Conservation (phyloP, 805 yeast genomes). For the Metschnikowia matae region DNA sequence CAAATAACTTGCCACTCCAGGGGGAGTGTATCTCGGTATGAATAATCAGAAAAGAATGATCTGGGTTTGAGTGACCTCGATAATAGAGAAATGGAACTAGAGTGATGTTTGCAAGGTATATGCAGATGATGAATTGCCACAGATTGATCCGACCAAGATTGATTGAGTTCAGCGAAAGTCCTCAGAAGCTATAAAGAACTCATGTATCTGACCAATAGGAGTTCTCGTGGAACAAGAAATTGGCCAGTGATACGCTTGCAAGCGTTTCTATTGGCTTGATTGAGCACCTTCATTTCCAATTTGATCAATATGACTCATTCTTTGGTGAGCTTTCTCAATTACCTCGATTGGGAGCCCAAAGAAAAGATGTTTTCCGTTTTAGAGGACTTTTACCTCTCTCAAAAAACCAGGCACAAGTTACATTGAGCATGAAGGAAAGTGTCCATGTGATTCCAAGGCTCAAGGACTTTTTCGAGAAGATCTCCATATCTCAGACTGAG, state of each 20-base stretch:
- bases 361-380: constrained; percentile 23
- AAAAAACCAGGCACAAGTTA: neutral
- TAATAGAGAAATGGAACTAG: no score
- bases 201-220: no score
- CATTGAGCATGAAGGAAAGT: neutral
- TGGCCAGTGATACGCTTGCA: constrained; percentile 8
- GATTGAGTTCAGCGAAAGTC: no score
- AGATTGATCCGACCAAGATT: no score
- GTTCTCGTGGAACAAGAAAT: no score
- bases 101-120: no score
- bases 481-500: constrained; percentile 34
- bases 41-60: no score
- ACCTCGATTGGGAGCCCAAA: constrained; percentile 28
- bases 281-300: constrained; percentile 22
- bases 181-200: no score
- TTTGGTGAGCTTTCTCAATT: constrained; percentile 40
- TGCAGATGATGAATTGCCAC: no score
- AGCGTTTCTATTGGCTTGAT: constrained; percentile 8
- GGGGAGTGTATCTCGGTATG: no score
- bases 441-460: constrained; percentile 34
- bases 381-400: constrained; percentile 25
- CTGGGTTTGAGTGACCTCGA: no score
- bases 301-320: constrained; percentile 28
- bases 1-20: no score
- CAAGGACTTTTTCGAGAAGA: constrained; percentile 44